A percentile compares a stretch with the other conserved stretches of the same genome.
Evolutionary conservation across 2,329 filamentous ascomycete genomes (phyloP).

Genomic region (Malbranchea zuffiana): DNA sequence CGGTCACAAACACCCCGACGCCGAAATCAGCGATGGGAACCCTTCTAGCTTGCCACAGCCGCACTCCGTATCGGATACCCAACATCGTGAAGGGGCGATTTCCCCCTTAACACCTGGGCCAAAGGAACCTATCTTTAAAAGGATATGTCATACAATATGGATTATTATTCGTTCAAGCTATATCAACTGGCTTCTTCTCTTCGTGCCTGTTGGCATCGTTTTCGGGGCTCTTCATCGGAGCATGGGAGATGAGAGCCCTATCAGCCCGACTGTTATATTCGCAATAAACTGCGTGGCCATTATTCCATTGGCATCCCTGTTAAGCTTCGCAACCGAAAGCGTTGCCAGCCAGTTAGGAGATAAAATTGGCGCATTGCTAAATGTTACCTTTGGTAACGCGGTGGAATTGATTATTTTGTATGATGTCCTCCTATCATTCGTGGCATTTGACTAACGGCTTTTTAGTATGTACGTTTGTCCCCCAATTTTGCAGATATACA

Average conservation of each 20-base stretch:
- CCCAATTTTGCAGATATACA: too few species aligned
- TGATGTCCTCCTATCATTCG: not conserved
- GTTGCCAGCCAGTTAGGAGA: conserved; percentile 67
- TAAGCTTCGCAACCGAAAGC: conserved; percentile 84
- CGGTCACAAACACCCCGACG: not conserved
- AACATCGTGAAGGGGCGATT: not conserved
- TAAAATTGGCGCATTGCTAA: conserved; percentile 76
- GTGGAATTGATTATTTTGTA: conserved; percentile 71
- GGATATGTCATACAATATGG: not conserved
- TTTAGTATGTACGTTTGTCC: conserved; percentile 13
- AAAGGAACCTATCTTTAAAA: not conserved
- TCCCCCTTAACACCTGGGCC: conserved; percentile 1
- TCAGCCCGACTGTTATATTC: conserved; percentile 58
- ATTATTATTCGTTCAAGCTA: conserved; percentile 34
- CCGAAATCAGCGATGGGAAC: not conserved
- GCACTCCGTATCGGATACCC: conserved; percentile 1
- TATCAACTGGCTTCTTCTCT: conserved; percentile 72
- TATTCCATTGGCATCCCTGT: conserved; percentile 73
- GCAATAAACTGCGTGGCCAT: conserved; percentile 91
- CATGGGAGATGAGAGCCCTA: conserved; percentile 39
- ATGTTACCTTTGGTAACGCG: conserved; percentile 84
- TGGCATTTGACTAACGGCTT: conserved; percentile 18
- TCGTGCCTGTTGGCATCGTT: conserved; percentile 61
- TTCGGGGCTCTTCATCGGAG: conserved; percentile 4
- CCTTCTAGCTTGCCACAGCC: conserved; percentile 1